Evolutionary conservation across 2,329 filamentous ascomycete genomes (phyloP), one percentile per base, ranked within the genome.

Genomic region (Tolypocladium nubicola): DNA sequence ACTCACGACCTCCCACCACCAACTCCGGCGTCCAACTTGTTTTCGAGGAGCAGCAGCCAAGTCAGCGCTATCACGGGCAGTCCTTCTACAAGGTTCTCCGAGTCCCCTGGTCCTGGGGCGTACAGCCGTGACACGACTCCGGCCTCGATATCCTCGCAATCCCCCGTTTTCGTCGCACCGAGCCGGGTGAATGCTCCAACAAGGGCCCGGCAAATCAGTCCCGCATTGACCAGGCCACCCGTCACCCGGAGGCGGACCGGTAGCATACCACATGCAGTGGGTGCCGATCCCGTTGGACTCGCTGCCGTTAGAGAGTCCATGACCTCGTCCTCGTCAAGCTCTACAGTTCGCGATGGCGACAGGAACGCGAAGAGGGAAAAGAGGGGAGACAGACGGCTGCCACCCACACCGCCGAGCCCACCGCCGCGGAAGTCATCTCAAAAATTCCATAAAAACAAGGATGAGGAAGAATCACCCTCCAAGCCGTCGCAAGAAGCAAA

Each of bases 81-180:
- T 58, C 87, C 88, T 41, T 91, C 88, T 4, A 90, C 88, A 1
- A 78, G 85, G 60, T 90, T 88, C 65, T 89, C 87, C 1, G 88
- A 84, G 57, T 91, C 88, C 0, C 84, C 84, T 1, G 81, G 82
- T 1, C 83, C 86, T 13, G 83, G 86, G 2, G 74, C 83, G 6
- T 91, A 90, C 70, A 91, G 88, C 66, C 80, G 88, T 61, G 87
- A 88, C 59, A 90, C 88, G 1, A 91, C 88, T 3, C 88, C 88
- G 8, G 90, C 87, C 5, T 91, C 88, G 11, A 85, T 88, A 61
- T 87, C 85, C 9, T 91, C 88, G 1, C 86, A 87, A 64, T 91
- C 87, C 19, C 86, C 88, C 4, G 80, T 82, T 3, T 70, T 86
- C 5, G 71, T 83, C 68, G 78, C 66, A 60, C 81, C 72, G 56